Percentiles rank a stretch among this genome's conserved stretches.
These are phyloP conservation scores for Penicillium argentinense DNA, from an alignment of 495 filamentous ascomycete species.

Conservation along the genomic window DNA sequence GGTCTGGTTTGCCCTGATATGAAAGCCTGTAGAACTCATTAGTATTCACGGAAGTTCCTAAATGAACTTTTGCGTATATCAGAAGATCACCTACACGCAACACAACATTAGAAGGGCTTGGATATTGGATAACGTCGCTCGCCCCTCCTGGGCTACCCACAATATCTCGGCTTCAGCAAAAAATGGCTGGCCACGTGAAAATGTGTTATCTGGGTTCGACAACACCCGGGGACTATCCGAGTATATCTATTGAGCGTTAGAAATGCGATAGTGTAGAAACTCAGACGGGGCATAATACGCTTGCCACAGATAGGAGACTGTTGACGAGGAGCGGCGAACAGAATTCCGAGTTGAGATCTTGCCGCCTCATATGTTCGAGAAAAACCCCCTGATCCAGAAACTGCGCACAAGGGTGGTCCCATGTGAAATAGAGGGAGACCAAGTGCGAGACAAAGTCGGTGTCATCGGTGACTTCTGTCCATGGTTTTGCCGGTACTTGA, in stretches of 20 bases:
- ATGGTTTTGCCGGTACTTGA: conserved; percentile 37
- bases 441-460: conserved; percentile 48
- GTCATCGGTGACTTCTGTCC: conserved; percentile 48
- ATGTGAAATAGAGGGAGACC: conserved; percentile 47
- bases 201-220: conserved; percentile 21
- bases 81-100: conserved; percentile 34
- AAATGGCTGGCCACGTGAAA: conserved; percentile 34
- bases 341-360: conserved; percentile 25
- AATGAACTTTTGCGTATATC: too few relatives aligned
- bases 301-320: conserved; percentile 40
- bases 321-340: conserved; percentile 42
- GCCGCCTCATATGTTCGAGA: conserved; percentile 30
- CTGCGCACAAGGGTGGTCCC: conserved; percentile 41
- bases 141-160: conserved; percentile 37
- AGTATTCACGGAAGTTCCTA: too few relatives aligned
- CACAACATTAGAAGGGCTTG: conserved; percentile 40
- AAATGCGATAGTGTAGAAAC: too few relatives aligned
- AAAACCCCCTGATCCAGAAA: conserved; percentile 37
- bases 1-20: conserved; percentile 28
- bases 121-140: conserved; percentile 30
- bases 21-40: conserved; percentile 27
- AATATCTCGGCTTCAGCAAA: conserved; percentile 35
- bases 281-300: too few relatives aligned
- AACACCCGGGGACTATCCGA: conserved; percentile 54
- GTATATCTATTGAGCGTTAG: conserved; percentile 21